These are phyloP conservation scores for Trichophyton equinum DNA, from an alignment of 2,329 filamentous ascomycete genomes.

Conservation along the genomic window DNA sequence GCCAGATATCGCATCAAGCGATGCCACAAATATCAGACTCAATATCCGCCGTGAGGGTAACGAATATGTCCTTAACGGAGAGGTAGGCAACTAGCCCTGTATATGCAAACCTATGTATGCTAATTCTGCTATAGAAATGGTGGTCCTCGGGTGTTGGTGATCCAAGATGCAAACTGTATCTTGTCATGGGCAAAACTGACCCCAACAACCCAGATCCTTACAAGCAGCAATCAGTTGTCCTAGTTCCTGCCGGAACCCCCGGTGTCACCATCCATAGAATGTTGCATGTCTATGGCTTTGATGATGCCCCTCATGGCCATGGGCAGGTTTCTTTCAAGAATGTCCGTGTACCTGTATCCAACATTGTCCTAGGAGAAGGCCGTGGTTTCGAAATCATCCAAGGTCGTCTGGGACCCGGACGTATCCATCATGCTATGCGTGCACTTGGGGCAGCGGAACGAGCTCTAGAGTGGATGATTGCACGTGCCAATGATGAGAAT, in stretches of 20 bases:
- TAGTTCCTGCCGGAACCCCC: slow-evolving; percentile 68
- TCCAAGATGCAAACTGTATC: slow-evolving; percentile 79
- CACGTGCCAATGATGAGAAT: slow-evolving; percentile 78
- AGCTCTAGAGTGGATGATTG: slow-evolving; percentile 88
- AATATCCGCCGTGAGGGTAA: slow-evolving; percentile 71
- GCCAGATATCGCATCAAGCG: slow-evolving; percentile 73
- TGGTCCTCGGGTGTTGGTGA: slow-evolving; percentile 96
- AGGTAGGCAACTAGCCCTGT: slow-evolving; percentile 39
- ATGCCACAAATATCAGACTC: slow-evolving; percentile 86
- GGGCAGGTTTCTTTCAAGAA: slow-evolving; percentile 83
- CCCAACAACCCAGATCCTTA: slow-evolving; percentile 63
- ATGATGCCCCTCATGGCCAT: slow-evolving; percentile 96
- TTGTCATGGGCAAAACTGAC: slow-evolving; percentile 92
- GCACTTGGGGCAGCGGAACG: slow-evolving; percentile 81
- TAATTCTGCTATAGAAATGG: slow-evolving; percentile 60
- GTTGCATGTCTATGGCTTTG: slow-evolving; percentile 88
- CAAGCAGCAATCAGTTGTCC: slow-evolving; percentile 81
- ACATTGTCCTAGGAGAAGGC: slow-evolving; percentile 84
- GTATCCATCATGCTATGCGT: slow-evolving; percentile 97
- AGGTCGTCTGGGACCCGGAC: slow-evolving; percentile 83
- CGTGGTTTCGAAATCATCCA: slow-evolving; percentile 98
- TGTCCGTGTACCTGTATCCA: slow-evolving; percentile 71
- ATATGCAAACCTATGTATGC: slow-evolving; percentile 11
- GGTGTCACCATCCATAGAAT: slow-evolving; percentile 91
- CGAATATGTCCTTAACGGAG: slow-evolving; percentile 81